phyloP scores from a whole-genome alignment of 1,284 basidiomycete species.

The Cutaneotrichosporon arboriforme region DNA sequence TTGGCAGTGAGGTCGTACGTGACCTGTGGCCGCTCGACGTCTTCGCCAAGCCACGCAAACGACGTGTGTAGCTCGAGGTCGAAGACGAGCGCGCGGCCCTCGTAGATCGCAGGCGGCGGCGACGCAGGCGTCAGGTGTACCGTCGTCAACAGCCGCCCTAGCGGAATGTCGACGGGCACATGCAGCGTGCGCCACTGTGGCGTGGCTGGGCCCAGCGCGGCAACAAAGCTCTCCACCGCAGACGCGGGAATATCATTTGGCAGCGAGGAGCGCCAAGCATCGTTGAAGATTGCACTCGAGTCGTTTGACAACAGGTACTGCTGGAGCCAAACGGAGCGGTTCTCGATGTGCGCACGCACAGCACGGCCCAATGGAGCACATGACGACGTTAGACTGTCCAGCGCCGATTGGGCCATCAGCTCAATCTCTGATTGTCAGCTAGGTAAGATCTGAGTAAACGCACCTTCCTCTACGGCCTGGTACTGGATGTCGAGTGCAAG shows the following conservation, averaged over 20 bases:
- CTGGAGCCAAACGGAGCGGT: slow-evolving; percentile 19
- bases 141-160: slow-evolving; percentile 30
- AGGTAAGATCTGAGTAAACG: not conserved
- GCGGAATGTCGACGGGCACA: slow-evolving; percentile 47
- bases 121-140: slow-evolving; percentile 21
- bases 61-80: slow-evolving; percentile 25
- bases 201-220: not conserved
- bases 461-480: slow-evolving; percentile 36
- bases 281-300: slow-evolving; percentile 6
- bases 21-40: slow-evolving; percentile 11
- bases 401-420: slow-evolving; percentile 7
- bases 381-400: slow-evolving; percentile 1
- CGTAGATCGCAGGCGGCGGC: slow-evolving; percentile 24
- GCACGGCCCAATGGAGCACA: not conserved
- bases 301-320: slow-evolving; percentile 14
- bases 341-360: slow-evolving; percentile 7
- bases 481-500: slow-evolving; percentile 37
- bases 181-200: slow-evolving; percentile 35
- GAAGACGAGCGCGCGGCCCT: slow-evolving; percentile 37
- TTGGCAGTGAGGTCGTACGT: slow-evolving; percentile 35
- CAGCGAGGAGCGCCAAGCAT: not conserved
- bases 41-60: slow-evolving; percentile 30
- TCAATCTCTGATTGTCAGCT: slow-evolving; percentile 16
- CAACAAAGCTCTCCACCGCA: not conserved
- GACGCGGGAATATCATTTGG: not conserved